Base-by-base conservation (phyloP, 129 eudicot genomes). In the Tagetes erecta region DNA sequence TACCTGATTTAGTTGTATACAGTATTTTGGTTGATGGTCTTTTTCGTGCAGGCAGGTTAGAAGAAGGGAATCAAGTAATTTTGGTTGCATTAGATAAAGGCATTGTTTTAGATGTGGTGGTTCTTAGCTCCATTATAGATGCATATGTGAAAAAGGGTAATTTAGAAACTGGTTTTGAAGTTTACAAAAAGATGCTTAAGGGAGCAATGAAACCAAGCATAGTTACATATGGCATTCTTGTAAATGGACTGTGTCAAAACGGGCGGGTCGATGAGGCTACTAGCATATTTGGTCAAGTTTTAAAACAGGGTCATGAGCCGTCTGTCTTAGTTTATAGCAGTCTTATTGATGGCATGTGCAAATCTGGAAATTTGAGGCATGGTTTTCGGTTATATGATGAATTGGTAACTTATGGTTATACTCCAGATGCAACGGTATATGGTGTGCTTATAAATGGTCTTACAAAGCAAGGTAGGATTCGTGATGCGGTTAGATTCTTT, bases 271-370 rank as follows among this genome's bases (percentile, higher is more conserved):
- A 53, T 73, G 86, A 89, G 63, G 92, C 90, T 66, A 13, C 72
- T 42, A 82, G 86, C 1, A 44, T 89, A 55, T 78, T 82, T 60
- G 80, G 92, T 73, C 89, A 83, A 69, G 57, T 81, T 46, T 13
- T 89, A 55, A 89, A 89, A 71, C 79, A 59, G 68, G 96, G 96
- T 64, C 55, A 71, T 4, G 81, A 80, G 63, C 86, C 86, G 13
- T 86, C 92, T 41, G 64, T 82, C 14, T 45, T 71, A 39, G 10
- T 72, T 39, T 86, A 82, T 65, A 82, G 78, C 53, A 33, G 86
- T 76, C 84, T 89, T 45, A 86, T 89, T 67, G 89, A 84, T 76
- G 92, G 87, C 49, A 75, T 86, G 50, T 89, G 92, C 56, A 86
- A 83, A 70, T 64, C 49, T 13, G 96, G 92, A 44, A 78, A 78